Percentiles rank a stretch among this genome's conserved stretches.
Conservation (phyloP, 129 eudicot genomes). For the Flaveria robusta region DNA sequence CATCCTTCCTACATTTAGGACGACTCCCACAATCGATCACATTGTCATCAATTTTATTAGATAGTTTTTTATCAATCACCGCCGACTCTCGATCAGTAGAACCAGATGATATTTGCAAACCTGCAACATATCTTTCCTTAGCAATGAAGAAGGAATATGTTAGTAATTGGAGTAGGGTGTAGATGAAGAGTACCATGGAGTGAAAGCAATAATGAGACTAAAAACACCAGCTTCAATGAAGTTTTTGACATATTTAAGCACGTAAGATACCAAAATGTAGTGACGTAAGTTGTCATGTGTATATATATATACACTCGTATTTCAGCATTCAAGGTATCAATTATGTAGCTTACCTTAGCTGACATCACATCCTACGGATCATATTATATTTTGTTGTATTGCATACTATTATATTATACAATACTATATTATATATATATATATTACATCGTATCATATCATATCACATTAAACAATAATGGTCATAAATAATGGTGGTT, state of each 20-base stretch:
- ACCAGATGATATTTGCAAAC: conserved; percentile 4
- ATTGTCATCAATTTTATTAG: neutral
- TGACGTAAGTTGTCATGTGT: neutral
- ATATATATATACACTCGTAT: neutral
- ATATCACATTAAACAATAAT: neutral
- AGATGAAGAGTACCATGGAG: neutral
- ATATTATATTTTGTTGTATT: too few species aligned
- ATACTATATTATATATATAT: neutral
- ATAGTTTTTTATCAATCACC: neutral
- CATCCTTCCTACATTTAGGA: neutral
- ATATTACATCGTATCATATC: neutral
- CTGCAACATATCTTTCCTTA: neutral
- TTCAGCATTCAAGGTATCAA: too few species aligned
- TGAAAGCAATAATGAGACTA: neutral
- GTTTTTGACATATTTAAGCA: neutral
- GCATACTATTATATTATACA: too few species aligned
- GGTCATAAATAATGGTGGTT: neutral
- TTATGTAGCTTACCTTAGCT: too few species aligned
- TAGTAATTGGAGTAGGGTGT: neutral
- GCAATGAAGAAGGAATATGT: neutral
- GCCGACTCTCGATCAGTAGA: neutral
- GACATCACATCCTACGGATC: too few species aligned
- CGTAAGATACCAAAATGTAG: neutral
- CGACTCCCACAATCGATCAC: neutral
- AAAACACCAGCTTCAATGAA: neutral